Evolutionary conservation across 495 filamentous ascomycete species (phyloP), one percentile per base, ranked within the genome.

Genomic region (Penicillium bovifimosum): DNA sequence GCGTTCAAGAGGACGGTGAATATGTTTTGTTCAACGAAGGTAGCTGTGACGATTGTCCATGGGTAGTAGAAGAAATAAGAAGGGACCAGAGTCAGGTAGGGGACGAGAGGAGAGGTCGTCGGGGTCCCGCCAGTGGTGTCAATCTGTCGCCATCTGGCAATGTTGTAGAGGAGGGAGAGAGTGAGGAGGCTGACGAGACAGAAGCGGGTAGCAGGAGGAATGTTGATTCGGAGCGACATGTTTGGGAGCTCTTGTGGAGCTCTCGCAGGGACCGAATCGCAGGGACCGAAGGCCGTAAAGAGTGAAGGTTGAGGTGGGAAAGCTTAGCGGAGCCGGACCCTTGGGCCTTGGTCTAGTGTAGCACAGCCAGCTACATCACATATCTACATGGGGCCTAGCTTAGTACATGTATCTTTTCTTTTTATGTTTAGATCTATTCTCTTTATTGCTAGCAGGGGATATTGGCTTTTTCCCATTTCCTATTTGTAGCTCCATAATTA

Each of bases 21-120:
- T 64, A 96, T 77, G 63, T 97, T 97, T 67, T 89, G 88, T 69
- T 98, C 93, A 41, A 95, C 89, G 39, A 96, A 80, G 0, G 91
- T 88, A 9, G 93, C 87, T 0, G 87, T 87, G 29, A 91, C 58
- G 57, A 95, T 89, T 5, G 88, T 90, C 93, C 93, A 98, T 2
- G 95, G 93, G 64, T 95, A 96, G 62, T 86, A 81, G 20, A 92
- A 72, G 44, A 90, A 90, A 35, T 81, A 76, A 47, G 87, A 86
- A 2, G 93, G 93, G 32, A 97, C 81, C 42, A 97, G 77, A 29
- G 85, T 86, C 41, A 98, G 80, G 73, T 91, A 96, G 52, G 90
- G 88, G 45, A 91, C 82, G 53, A 88, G 80, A 45, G 85, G 79
- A 57, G 78, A 68, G 42, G 68, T 69, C 56, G 61, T 58, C 47